phyloP scores from a whole-genome alignment of 257 asterid species.

The Orobanche coerulescens region DNA sequence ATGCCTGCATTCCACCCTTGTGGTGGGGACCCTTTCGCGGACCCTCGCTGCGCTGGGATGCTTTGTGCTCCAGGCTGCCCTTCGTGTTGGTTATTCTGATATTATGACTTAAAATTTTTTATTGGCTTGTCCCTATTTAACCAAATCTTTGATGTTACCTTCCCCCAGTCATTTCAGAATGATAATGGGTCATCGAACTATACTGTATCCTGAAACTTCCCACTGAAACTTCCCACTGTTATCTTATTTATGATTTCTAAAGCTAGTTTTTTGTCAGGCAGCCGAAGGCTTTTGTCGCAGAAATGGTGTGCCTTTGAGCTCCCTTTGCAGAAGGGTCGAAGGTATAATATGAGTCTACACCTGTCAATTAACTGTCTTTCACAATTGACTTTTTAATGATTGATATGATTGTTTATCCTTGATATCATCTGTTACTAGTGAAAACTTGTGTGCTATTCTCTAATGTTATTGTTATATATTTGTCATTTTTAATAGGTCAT shows the following conservation, averaged over 20 bases:
- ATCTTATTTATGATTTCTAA: conserved; percentile 17
- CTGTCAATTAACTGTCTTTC: background rate
- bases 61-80: too few relatives aligned
- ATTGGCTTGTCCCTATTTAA: conserved; percentile 1
- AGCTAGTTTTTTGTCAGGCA: conserved; percentile 49
- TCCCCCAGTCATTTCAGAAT: background rate
- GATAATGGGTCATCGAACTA: background rate
- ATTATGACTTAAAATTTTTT: background rate
- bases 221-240: conserved; percentile 1
- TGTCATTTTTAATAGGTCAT: background rate
- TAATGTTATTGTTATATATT: background rate
- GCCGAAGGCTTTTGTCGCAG: conserved; percentile 97
- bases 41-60: too few relatives aligned
- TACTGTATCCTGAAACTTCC: conserved; percentile 11
- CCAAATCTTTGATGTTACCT: background rate
- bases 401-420: background rate
- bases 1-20: too few relatives aligned
- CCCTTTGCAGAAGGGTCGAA: conserved; percentile 70
- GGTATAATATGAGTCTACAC: conserved; percentile 37
- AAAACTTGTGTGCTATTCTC: background rate
- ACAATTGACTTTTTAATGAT: background rate
- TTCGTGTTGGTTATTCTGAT: background rate
- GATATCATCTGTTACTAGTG: conserved; percentile 9
- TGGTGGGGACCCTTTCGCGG: too few relatives aligned
- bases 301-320: conserved; percentile 64